Conservation (phyloP, 805 yeast species). For the Metschnikowia aberdeeniae region DNA sequence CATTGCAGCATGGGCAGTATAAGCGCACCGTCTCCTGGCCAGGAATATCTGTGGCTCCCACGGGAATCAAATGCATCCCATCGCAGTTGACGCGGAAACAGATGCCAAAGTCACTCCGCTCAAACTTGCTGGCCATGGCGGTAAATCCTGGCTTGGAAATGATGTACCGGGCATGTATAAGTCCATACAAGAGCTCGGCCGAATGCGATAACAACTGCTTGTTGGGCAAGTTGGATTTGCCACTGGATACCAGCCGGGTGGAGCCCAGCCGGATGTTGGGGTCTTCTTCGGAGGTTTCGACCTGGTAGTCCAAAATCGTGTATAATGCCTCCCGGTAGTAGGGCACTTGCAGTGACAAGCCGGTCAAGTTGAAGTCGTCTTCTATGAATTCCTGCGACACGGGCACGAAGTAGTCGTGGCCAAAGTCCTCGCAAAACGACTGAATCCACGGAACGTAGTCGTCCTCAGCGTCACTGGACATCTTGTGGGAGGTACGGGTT, state of each 20-base stretch:
- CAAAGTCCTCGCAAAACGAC: conserved; percentile 71
- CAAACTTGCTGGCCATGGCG: conserved; percentile 91
- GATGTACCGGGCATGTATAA: conserved; percentile 90
- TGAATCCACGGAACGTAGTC: conserved; percentile 78
- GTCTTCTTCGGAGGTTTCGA: conserved; percentile 40
- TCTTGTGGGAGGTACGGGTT: conserved; percentile 8
- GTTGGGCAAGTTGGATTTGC: conserved; percentile 55
- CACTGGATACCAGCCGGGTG: conserved; percentile 3
- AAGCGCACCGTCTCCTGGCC: conserved; percentile 90
- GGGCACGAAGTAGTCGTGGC: conserved; percentile 88
- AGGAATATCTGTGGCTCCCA: conserved; percentile 86
- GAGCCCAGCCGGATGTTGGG: conserved; percentile 7
- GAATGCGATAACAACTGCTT: conserved; percentile 79
- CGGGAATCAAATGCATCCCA: conserved; percentile 84
- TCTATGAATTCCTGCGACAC: conserved; percentile 90
- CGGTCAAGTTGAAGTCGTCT: conserved; percentile 94
- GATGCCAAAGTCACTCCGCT: conserved; percentile 80
- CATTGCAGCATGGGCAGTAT: conserved; percentile 93
- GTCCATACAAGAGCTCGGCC: conserved; percentile 89
- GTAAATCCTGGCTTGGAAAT: conserved; percentile 85
- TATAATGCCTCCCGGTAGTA: conserved; percentile 89
- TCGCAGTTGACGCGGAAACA: conserved; percentile 91
- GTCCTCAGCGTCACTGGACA: conserved; percentile 45
- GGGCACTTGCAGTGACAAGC: conserved; percentile 79
- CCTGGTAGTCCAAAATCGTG: conserved; percentile 81